phyloP scores from a whole-genome alignment of 495 filamentous ascomycete species.

The Podospora comata region DNA sequence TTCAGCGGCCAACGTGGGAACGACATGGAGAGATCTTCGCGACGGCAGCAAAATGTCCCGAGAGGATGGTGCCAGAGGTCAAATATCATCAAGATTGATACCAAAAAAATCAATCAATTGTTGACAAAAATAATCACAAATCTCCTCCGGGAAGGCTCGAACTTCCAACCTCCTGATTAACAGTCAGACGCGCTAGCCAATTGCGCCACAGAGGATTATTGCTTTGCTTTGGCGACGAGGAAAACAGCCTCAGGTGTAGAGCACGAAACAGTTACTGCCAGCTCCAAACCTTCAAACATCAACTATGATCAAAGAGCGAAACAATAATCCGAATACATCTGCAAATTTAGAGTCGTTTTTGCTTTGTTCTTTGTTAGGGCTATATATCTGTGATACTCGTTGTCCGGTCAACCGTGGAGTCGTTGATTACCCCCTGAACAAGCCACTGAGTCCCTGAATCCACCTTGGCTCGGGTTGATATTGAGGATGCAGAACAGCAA shows the following conservation, averaged over 20 bases:
- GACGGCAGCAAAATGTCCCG: not conserved
- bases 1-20: not conserved
- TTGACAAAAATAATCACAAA: not conserved
- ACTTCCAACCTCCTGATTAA: conserved; percentile 25
- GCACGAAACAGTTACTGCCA: no score
- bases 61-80: no score
- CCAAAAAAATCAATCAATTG: not conserved
- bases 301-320: no score
- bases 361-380: no score
- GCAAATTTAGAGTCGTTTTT: no score
- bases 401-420: not conserved
- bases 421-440: not conserved
- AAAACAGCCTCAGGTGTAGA: not conserved
- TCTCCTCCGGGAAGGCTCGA: conserved; percentile 24
- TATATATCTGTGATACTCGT: not conserved
- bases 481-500: no score
- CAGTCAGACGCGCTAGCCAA: conserved; percentile 24
- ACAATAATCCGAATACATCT: no score
- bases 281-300: no score
- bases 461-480: not conserved
- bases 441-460: not conserved
- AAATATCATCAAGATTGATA: no score
- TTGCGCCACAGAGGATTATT: conserved; percentile 20
- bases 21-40: no score
- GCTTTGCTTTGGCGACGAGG: not conserved